Evolutionary conservation across 345 rosid genomes (phyloP), one percentile per base, ranked within the genome.

Genomic region (Salix suchowensis): DNA sequence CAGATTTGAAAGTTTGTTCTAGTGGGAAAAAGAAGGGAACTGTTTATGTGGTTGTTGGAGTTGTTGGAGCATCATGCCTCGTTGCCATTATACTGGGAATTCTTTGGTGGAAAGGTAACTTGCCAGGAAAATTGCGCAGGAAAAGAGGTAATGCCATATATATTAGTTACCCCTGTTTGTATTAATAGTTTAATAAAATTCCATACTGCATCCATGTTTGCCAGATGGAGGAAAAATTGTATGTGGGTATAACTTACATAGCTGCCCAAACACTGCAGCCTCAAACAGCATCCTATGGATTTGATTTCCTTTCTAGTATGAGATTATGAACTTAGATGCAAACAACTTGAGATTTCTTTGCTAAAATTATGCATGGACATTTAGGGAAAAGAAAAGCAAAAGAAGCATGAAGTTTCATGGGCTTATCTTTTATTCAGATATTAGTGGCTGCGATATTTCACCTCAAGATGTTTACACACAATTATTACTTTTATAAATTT

Each of bases 41-140:
- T 50, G 71, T 21, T 52, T 39, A 15, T 70, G 46, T 70, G 14
- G 32, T 69, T 8, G 64, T 23, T 12, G 79, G 78, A 70, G 78
- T 55, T 39, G 21, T 81, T 77, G 84, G 78, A 69, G 78, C 72
- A 30, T 39, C 23, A 4, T 66, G 81, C 68, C 68, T 81, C 48
- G 21, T 62, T 50, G 30, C 74, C 69, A 18, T 77, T 62, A 34
- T 74, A 23, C 67, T 77, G 39, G 78, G 75, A 64, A 50, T 64
- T 50, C 80, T 81, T 54, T 81, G 78, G 78, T 73, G 79, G 75
- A 81, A 42, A 65, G 74, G 75, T 16, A 69, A 52, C 70, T 37
- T 81, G 12, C 72, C 64, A 23, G 67, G 68, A 69, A 81, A 77
- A 28, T 50, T 55, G 58, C 16, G 46, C 48, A 73, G 61, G 19